Evolutionary conservation across 257 asterid species (phyloP), one percentile per base, ranked within the genome.

Genomic region (Perilla frutescens): DNA sequence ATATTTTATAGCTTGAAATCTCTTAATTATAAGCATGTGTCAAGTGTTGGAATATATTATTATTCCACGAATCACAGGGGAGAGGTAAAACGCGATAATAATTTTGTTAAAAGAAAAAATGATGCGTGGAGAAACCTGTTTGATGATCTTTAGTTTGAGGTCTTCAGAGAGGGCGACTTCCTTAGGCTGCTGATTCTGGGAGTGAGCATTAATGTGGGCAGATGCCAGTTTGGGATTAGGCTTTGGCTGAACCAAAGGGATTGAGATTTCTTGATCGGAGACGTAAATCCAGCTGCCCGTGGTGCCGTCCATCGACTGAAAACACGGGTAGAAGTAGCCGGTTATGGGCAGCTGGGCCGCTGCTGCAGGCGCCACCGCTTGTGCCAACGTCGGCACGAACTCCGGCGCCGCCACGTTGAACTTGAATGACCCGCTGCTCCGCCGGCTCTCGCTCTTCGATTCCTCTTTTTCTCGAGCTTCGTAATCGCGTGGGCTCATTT

Each of bases 381-480:
- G 78, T 12, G 82, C 39, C 29, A 85, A 29, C 49, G 91, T 77
- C 4, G 98, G 99, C 10, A 92, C 96, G 51, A 90, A 95, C 43
- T 88, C 99, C 64, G 98, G 98, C 4, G 98, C 99, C 49, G 92
- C 85, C 11, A 83, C 96, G 70, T 92, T 95, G 79, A 92, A 85
- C 65, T 78, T 86, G 83, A 95, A 94, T 0, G 86, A 66, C 31
- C 81, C 84, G 34, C 74, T 66, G 50, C 48, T 57, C 59, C 78
- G 53, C 54, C 66, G 62, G 43, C 34, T 45, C 62, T 68, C 68
- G 4, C 13, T 32, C 62, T 15, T 37, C 68, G 7, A 12, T 3
- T 45, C 71, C 3, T 50, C 77, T 8, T 29, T 69, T 10, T 56
- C 77, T 14, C 56, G 59, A 9, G 8, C 49, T 1, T 39, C 71